phyloP scores from a whole-genome alignment of 306 rosid species.

The Cercis canadensis region DNA sequence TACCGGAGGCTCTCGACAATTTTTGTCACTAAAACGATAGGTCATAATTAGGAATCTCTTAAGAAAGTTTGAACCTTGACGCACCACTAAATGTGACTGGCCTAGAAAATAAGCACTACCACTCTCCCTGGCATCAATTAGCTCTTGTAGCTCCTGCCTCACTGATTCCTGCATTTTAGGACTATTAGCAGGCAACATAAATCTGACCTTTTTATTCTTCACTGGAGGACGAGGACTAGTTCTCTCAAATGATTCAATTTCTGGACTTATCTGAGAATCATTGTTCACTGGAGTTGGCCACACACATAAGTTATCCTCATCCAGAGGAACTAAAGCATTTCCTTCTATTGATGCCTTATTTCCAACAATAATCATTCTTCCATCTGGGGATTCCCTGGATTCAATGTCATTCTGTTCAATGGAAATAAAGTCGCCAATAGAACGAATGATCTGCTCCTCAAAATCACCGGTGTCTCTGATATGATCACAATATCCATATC shows the following conservation, averaged over 20 bases:
- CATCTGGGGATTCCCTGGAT: slow-evolving; percentile 49
- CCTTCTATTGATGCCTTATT: slow-evolving; percentile 49
- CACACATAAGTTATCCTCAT: slow-evolving; percentile 33
- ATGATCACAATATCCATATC: slow-evolving; percentile 76
- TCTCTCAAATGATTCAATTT: slow-evolving; percentile 36
- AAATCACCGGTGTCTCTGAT: slow-evolving; percentile 65
- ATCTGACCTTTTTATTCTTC: slow-evolving; percentile 66
- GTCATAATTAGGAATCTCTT: slow-evolving; percentile 68
- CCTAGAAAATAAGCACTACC: slow-evolving; percentile 86
- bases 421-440: slow-evolving; percentile 76
- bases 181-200: slow-evolving; percentile 65
- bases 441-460: slow-evolving; percentile 78
- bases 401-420: slow-evolving; percentile 62
- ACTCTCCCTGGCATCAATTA: slow-evolving; percentile 81
- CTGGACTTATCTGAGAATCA: slow-evolving; percentile 52
- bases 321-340: slow-evolving; percentile 61
- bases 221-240: slow-evolving; percentile 10
- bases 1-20: slow-evolving; percentile 65
- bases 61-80: slow-evolving; percentile 57
- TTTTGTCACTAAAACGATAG: slow-evolving; percentile 63
- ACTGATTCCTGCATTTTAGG: slow-evolving; percentile 62
- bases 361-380: slow-evolving; percentile 73
- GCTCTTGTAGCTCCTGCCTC: slow-evolving; percentile 64
- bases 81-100: slow-evolving; percentile 64
- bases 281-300: slow-evolving; percentile 31